These are phyloP conservation scores for Rutstroemia sydowiana DNA, from an alignment of 2,329 filamentous ascomycete genomes.

Conservation along the genomic window DNA sequence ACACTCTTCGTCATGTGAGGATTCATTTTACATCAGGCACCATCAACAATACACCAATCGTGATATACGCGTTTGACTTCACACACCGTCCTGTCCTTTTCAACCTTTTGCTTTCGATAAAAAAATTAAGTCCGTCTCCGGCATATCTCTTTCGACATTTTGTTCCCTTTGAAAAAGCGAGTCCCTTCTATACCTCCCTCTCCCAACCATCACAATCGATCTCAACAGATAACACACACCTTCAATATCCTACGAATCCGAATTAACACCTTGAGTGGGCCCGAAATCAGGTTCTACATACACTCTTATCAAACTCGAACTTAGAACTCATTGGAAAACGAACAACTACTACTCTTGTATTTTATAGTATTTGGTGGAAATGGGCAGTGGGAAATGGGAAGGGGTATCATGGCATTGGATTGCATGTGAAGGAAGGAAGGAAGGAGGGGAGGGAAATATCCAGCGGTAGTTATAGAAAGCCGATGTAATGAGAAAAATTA, in stretches of 20 bases:
- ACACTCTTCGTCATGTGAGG: constrained; percentile 19
- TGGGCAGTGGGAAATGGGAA: too few species aligned
- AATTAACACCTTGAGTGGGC: not conserved
- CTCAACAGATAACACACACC: not conserved
- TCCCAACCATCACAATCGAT: not conserved
- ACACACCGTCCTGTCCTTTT: constrained; percentile 30
- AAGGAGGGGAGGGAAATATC: not conserved
- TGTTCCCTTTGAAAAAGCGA: constrained; percentile 2
- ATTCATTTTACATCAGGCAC: constrained; percentile 18
- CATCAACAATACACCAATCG: constrained; percentile 20
- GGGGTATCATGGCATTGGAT: too few species aligned
- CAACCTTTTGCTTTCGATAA: constrained; percentile 14
- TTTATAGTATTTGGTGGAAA: constrained; percentile 1
- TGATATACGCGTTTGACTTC: constrained; percentile 12
- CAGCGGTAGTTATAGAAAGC: constrained; percentile 6
- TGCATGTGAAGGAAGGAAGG: too few species aligned
- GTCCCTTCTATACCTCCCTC: constrained; percentile 3
- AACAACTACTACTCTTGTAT: constrained; percentile 1
- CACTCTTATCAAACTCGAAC: not conserved
- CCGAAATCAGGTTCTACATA: not conserved
- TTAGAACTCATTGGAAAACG: constrained; percentile 1
- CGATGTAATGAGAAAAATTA: constrained; percentile 4
- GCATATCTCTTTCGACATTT: constrained; percentile 7
- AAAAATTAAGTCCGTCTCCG: not conserved
- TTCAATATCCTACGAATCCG: not conserved